Evolutionary conservation across 768 basidiomycete species (phyloP), one percentile per base, ranked within the genome.

Genomic region (Megacollybia marginata): DNA sequence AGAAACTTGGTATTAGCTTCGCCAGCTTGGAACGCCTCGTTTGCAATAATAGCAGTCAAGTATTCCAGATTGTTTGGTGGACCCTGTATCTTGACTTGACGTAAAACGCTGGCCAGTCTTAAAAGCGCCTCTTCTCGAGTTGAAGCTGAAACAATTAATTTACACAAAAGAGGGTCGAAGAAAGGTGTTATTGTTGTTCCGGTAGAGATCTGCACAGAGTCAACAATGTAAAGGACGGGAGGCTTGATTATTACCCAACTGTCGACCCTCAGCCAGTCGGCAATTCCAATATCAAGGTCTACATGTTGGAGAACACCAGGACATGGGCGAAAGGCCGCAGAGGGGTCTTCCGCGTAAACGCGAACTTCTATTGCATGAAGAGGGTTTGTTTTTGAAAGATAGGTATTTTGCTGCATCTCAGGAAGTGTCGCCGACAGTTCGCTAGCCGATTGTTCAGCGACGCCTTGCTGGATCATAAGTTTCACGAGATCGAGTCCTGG

Each of bases 251-350:
- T 28, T 47, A 79, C 79, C 79, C 79, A 82, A 23, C 69, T 69
- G 28, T 83, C 82, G n/a, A 83, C 63, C n/a, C 78, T 64, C 15
- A 84, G 60, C 81, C 81, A 85, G 1, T 69, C 68, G 35, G 68
- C 57, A 9, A 58, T 36, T 4, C 62, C 56, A 0, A 78, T 62
- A 1, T 66, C 55, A 28, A 28, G 23, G 23, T 28, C 23, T 2
- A 85, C 83, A 34, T 68, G 49, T 52, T 85, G 83, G n/a, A 86
- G 66, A 0, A 83, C 62, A 0, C 84, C 84, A 13, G 83, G 76
- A 35, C 74, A 72, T 6, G 83, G 84, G 44, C 66, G 62, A 59
- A 84, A 86, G 23, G 68, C 65, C 13, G 74, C 71, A 0, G 72
- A 69, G 0, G 83, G 80, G 51, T 83, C 79, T 60, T 86, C 84